Percentiles rank a stretch among this genome's conserved stretches.
Conservation (phyloP, 108 stramenopile genomes). For the Skeletonema menzelii region DNA sequence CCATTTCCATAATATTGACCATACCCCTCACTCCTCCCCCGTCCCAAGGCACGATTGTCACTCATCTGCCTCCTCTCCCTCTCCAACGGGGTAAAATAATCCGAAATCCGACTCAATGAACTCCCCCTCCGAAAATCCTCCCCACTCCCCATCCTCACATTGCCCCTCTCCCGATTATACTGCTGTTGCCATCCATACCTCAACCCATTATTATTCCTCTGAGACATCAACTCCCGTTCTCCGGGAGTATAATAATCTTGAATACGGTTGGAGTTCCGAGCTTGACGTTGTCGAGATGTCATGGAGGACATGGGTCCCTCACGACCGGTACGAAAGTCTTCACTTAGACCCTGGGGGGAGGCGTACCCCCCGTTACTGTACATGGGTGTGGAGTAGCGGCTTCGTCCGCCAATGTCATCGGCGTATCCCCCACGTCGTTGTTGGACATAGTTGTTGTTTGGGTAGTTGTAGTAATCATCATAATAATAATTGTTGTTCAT, state of each 20-base stretch:
- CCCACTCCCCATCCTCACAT: neutral
- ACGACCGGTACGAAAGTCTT: neutral
- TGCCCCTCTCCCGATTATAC: constrained; percentile 1
- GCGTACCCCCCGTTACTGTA: neutral
- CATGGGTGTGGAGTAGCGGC: neutral
- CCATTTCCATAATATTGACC: neutral
- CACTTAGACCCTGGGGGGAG: neutral
- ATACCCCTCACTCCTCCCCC: neutral
- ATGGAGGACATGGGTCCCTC: neutral
- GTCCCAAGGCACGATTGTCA: constrained; percentile 5
- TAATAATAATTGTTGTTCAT: neutral
- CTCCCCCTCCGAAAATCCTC: constrained; percentile 6
- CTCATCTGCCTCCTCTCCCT: constrained; percentile 8
- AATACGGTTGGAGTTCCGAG: neutral
- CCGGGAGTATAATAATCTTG: constrained; percentile 10
- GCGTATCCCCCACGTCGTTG: neutral
- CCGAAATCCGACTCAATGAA: neutral
- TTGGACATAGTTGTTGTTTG: neutral
- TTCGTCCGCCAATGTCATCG: neutral
- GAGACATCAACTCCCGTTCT: neutral
- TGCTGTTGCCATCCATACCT: constrained; percentile 8
- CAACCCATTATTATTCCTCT: neutral
- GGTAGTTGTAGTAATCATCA: neutral
- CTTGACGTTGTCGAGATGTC: neutral
- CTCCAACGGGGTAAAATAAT: constrained; percentile 5